These are phyloP conservation scores for Senna tora DNA, from an alignment of 306 rosid genomes.

Conservation along the genomic window DNA sequence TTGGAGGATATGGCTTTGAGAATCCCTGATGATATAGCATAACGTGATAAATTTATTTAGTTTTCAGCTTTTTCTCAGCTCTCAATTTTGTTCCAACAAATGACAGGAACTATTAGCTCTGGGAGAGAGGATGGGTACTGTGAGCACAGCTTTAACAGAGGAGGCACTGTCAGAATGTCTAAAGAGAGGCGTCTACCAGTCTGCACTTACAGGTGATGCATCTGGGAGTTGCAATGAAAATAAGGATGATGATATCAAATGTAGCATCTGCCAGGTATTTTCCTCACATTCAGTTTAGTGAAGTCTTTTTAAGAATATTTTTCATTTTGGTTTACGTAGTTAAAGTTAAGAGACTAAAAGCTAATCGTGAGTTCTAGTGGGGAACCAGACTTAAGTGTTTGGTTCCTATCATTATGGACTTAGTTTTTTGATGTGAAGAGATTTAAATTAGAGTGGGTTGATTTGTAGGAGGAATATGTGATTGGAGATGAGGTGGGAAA, in stretches of 20 bases:
- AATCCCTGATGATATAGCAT: constrained; percentile 20
- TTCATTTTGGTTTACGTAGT: constrained; percentile 7
- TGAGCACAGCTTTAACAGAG: constrained; percentile 82
- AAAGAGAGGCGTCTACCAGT: constrained; percentile 54
- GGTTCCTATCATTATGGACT: too few relatives aligned
- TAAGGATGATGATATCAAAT: constrained; percentile 61
- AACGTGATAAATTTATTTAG: not conserved
- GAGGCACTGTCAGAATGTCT: constrained; percentile 69
- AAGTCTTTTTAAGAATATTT: not conserved
- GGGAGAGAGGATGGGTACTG: constrained; percentile 90
- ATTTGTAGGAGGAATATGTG: constrained; percentile 71
- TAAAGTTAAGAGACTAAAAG: constrained; percentile 2
- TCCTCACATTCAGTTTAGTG: not conserved
- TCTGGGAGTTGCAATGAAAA: constrained; percentile 36
- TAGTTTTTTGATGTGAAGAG: not conserved
- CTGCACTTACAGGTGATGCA: constrained; percentile 45
- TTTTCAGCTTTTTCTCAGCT: constrained; percentile 6
- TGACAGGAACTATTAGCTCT: constrained; percentile 84
- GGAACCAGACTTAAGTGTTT: too few relatives aligned
- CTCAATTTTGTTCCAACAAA: constrained; percentile 1
- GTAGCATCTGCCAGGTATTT: constrained; percentile 89
- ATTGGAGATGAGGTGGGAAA: constrained; percentile 73
- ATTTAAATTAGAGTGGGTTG: constrained; percentile 10
- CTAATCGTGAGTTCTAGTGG: not conserved
- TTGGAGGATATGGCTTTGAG: constrained; percentile 12